Evolutionary conservation across 257 asterid species (phyloP).

Genomic region (Datura wrightii): DNA sequence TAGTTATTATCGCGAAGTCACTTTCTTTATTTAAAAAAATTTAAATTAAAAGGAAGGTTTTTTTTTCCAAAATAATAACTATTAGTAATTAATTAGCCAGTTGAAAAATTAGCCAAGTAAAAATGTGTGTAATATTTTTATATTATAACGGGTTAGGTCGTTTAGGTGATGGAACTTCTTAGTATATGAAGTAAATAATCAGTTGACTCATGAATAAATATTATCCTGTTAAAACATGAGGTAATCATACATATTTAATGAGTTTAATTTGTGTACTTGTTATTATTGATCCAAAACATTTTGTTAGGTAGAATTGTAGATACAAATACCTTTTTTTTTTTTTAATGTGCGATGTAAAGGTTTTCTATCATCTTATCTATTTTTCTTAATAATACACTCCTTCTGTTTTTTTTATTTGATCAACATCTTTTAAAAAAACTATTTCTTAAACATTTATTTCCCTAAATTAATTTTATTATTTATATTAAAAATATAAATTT

Average conservation of each 20-base stretch:
- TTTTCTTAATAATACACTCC: not conserved
- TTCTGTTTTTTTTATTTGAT: no score
- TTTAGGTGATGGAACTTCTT: constrained; percentile 16
- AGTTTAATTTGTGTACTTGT: not conserved
- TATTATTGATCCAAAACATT: not conserved
- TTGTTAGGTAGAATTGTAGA: not conserved
- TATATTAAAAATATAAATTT: no score
- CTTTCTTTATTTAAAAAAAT: no score
- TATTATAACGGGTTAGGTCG: not conserved
- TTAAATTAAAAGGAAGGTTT: no score
- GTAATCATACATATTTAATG: not conserved
- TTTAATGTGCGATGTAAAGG: not conserved
- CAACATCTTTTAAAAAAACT: no score
- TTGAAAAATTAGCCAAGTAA: no score
- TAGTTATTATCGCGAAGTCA: no score
- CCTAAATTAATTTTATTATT: no score
- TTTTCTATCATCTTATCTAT: not conserved
- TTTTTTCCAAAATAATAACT: no score
- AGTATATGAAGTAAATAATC: not conserved
- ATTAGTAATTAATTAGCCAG: no score
- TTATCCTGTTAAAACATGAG: constrained; percentile 4
- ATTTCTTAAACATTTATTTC: no score
- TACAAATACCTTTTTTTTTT: not conserved
- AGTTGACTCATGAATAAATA: constrained; percentile 10
- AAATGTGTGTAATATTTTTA: no score